Evolutionary conservation across 352 stramenopile species (phyloP), one percentile per base, ranked within the genome.

Genomic region (Pythium dissimile): DNA sequence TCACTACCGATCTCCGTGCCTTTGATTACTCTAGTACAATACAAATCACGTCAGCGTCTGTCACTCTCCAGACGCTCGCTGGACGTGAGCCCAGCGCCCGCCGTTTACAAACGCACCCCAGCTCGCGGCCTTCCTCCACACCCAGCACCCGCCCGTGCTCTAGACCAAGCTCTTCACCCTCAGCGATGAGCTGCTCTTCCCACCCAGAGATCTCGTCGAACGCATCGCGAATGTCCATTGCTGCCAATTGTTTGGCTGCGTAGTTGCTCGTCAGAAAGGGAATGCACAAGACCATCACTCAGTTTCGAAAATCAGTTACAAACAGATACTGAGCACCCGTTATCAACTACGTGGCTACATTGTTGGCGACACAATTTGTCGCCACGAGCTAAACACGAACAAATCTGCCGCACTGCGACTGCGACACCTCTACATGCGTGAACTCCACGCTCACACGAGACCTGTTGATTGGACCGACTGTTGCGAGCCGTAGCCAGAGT

Each of bases 1-100:
- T 94, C 84, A n/a, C 75, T 82, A 27, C 84, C 84, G 31, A 94
- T 86, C 68, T 94, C 84, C 2, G 75, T 80, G 32, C 84, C 84
- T 65, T 94, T 94, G 54, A 86, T 72, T 26, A 84, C 54, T 10
- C 83, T 92, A 57, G 31, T 34, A 1, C 11, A 4, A 18, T 8
- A 37, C 21, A 55, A 39, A 47, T 46, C 46, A 37, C n/a, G 21
- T 34, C 12, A 57, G 11, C n/a, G n/a, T n/a, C n/a, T n/a, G n/a
- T n/a, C n/a, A n/a, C n/a, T n/a, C n/a, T n/a, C n/a, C n/a, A n/a
- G n/a, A n/a, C n/a, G n/a, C n/a, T n/a, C n/a, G n/a, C n/a, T n/a
- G n/a, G n/a, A n/a, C n/a, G n/a, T n/a, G n/a, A n/a, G n/a, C n/a
- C n/a, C n/a, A n/a, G n/a, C n/a, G n/a, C n/a, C 4, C 20, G 26